Evolutionary conservation across 1,139 yeast species (phyloP).

Genomic region (Taphrina betulina): DNA sequence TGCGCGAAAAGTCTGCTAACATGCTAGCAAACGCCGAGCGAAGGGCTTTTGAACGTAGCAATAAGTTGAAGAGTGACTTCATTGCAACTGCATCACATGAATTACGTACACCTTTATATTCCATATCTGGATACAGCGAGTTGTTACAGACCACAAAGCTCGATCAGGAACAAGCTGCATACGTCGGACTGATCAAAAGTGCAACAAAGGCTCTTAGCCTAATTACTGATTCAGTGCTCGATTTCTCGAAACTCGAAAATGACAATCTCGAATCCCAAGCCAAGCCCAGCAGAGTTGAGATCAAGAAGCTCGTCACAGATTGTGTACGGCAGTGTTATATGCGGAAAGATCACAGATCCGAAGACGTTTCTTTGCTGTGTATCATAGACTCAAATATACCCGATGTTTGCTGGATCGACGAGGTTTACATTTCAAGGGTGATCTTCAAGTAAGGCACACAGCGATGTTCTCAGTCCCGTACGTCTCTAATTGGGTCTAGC

Average conservation of each 20-base stretch:
- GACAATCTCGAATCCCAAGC: conserved; percentile 47
- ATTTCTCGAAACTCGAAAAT: conserved; percentile 77
- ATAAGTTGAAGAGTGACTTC: conserved; percentile 83
- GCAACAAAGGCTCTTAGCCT: conserved; percentile 74
- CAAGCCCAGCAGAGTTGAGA: conserved; percentile 86
- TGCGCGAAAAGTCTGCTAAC: too few species aligned
- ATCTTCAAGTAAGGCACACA: too few species aligned
- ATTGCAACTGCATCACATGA: conserved; percentile 91
- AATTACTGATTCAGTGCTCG: conserved; percentile 82
- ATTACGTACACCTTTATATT: conserved; percentile 87
- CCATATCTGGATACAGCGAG: conserved; percentile 91
- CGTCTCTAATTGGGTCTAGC: too few species aligned
- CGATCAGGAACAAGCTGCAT: conserved; percentile 86
- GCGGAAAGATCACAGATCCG: conserved; percentile 66
- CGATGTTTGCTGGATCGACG: conserved; percentile 80
- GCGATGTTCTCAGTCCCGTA: too few species aligned
- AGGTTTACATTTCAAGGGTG: conserved; percentile 80
- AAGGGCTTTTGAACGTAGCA: conserved; percentile 86
- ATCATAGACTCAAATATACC: conserved; percentile 45
- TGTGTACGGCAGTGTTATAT: conserved; percentile 81
- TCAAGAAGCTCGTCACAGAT: conserved; percentile 80
- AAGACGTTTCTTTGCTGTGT: conserved; percentile 67
- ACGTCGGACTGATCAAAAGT: conserved; percentile 79
- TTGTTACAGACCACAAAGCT: conserved; percentile 80
- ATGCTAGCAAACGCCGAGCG: conserved; percentile 15